Base-by-base conservation (phyloP, 495 filamentous ascomycete species). In the Penicillium herquei region DNA sequence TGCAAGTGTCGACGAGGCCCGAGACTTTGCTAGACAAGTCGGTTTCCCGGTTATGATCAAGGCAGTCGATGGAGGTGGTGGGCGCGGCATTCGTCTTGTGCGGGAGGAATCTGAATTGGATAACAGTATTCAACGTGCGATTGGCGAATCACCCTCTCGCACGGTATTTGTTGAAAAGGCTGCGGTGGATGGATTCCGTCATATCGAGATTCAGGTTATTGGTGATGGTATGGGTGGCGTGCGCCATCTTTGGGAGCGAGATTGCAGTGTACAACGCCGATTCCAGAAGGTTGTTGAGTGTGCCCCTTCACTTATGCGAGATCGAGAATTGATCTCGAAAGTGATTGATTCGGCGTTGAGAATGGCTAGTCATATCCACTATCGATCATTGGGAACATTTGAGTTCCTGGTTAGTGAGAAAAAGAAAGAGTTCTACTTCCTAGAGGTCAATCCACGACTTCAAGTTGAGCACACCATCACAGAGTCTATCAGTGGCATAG, bases 401-500 rank as follows among this genome's bases (percentile, higher is more conserved):
- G 84, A 87, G 58, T 87, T 81, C 48, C 72, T 87, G 12, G 80
- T 86, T 11, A 78, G 82, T 64, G 79, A 82, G 51, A 59, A 74
- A n/a, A 75, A 66, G 0, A 62, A 62, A 0, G 75, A 83, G 42
- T 84, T 84, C 65, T 87, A 81, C 62, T 87, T 87, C 58, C 66
- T 87, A 5, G 84, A 87, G 63, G 80, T 87, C 72, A 87, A 87
- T 61, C 82, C 84, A 0, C 71, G 84, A 31, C 64, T 86, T 16
- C 84, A 80, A 61, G 79, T 82, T 32, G 79, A 81, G 55, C 80
- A 82, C 50, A 81, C 76, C 16, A 76, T 83, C 37, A 81, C 78
- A 1, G 78, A 84, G 53, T 66, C 77, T 6, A 79, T 80, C 51
- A 81, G 78, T 40, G 78, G 71, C 6, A 61, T 85, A 5, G 84